phyloP scores from a whole-genome alignment of 176 grass and related monocot genomes.

The Puccinellia tenuiflora region DNA sequence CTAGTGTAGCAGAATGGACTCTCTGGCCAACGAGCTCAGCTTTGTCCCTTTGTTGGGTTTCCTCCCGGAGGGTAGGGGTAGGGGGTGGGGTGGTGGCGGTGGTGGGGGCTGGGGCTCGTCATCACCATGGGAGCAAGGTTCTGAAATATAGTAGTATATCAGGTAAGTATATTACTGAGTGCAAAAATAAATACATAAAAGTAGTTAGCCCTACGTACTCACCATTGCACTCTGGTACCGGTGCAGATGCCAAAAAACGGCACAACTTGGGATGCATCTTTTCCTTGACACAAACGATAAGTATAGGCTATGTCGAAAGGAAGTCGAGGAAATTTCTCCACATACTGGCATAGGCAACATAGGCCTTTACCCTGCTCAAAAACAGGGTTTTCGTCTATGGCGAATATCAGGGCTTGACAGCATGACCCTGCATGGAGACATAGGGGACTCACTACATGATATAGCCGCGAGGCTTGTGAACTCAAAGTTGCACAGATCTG shows the following conservation, averaged over 20 bases:
- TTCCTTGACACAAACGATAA: not conserved
- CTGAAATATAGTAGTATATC: not conserved
- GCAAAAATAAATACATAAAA: not conserved
- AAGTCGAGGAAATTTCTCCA: not conserved
- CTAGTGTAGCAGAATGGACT: no score
- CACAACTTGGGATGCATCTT: not conserved
- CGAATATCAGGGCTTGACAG: not conserved
- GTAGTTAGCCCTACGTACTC: not conserved
- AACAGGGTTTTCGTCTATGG: not conserved
- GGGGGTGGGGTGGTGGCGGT: no score
- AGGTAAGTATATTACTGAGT: not conserved
- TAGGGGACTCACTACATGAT: not conserved
- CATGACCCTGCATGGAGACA: not conserved
- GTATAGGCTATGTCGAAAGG: not conserved
- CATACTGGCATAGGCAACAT: not conserved
- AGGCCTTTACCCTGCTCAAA: not conserved
- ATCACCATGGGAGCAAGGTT: not conserved
- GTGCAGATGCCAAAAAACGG: not conserved
- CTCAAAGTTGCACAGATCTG: not conserved
- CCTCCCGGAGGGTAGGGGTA: not conserved
- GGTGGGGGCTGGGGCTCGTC: not conserved
- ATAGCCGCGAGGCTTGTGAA: not conserved
- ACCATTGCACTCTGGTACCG: not conserved
- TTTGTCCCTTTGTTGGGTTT: not conserved
- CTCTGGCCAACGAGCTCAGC: not conserved